A percentile compares a stretch with the other conserved stretches of the same genome.
Evolutionary conservation across 169 alveolate genomes (phyloP).

Genomic region (Condylostoma magnum): DNA sequence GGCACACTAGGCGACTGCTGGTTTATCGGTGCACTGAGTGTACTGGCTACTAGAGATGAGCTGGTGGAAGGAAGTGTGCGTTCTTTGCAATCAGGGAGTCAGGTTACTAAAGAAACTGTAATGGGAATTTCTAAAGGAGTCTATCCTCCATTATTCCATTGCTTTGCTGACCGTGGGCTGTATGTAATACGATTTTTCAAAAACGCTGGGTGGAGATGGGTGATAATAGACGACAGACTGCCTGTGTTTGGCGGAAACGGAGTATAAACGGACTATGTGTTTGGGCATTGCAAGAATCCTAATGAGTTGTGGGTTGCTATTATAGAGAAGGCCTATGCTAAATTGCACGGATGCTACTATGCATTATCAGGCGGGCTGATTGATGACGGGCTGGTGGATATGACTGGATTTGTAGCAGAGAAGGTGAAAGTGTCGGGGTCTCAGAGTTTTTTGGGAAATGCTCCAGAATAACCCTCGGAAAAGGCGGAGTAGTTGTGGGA

Average conservation of each 20-base stretch:
- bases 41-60: slow-evolving; percentile 76
- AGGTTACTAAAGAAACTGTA: slow-evolving; percentile 55
- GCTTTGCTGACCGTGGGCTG: slow-evolving; percentile 70
- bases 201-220: slow-evolving; percentile 82
- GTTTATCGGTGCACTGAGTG: slow-evolving; percentile 47
- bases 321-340: slow-evolving; percentile 89
- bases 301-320: slow-evolving; percentile 84
- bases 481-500: slow-evolving; percentile 36
- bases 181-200: slow-evolving; percentile 80
- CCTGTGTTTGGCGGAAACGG: slow-evolving; percentile 41
- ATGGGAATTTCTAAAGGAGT: slow-evolving; percentile 71
- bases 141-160: slow-evolving; percentile 85
- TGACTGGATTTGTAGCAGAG: slow-evolving; percentile 66
- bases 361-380: slow-evolving; percentile 81
- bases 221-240: slow-evolving; percentile 77
- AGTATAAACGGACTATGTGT: slow-evolving; percentile 52
- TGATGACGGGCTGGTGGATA: slow-evolving; percentile 80
- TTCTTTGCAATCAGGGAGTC: slow-evolving; percentile 39
- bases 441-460: background rate
- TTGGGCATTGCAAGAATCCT: slow-evolving; percentile 65
- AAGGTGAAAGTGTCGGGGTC: slow-evolving; percentile 30
- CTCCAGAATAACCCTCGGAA: background rate
- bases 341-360: slow-evolving; percentile 77
- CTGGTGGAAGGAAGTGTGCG: slow-evolving; percentile 75
- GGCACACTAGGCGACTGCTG: slow-evolving; percentile 38